These are phyloP conservation scores for Trichopus zeylanicus DNA, from an alignment of 116 monocot genomes.

Conservation along the genomic window DNA sequence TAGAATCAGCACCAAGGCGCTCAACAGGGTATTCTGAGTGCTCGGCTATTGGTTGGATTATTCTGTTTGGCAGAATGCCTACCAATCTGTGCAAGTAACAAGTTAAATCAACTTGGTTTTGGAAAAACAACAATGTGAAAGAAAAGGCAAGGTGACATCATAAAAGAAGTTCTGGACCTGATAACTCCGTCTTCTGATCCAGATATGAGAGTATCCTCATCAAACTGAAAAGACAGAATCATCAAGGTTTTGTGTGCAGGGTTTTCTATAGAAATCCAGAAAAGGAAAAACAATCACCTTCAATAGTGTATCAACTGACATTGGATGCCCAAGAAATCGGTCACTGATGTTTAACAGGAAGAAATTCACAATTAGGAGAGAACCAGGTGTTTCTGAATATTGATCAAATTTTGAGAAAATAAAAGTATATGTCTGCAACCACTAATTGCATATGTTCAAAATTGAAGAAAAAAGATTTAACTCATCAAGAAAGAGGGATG, in stretches of 20 bases:
- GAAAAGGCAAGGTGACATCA: neutral
- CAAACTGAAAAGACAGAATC: constrained; percentile 40
- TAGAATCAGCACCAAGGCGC: constrained; percentile 47
- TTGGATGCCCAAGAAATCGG: constrained; percentile 69
- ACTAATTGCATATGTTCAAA: too few species aligned
- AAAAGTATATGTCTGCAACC: too few species aligned
- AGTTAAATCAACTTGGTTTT: neutral
- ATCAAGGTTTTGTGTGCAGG: neutral
- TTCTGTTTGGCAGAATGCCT: constrained; percentile 80
- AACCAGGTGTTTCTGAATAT: neutral
- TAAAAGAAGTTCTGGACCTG: constrained; percentile 30
- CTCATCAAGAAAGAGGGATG: too few species aligned
- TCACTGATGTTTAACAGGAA: constrained; percentile 43
- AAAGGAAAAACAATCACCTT: constrained; percentile 39
- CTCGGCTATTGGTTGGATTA: constrained; percentile 79
- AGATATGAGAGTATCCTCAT: constrained; percentile 91
- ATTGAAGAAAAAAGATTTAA: too few species aligned
- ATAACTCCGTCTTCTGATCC: constrained; percentile 90
- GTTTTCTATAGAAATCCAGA: neutral
- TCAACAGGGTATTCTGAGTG: constrained; percentile 92
- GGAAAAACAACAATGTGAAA: neutral
- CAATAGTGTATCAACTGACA: constrained; percentile 72
- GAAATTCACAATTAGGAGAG: neutral
- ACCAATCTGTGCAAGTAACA: constrained; percentile 46
- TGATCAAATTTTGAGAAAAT: too few species aligned